Base-by-base conservation (phyloP, 2,329 filamentous ascomycete genomes). In the Uncinocarpus reesii region DNA sequence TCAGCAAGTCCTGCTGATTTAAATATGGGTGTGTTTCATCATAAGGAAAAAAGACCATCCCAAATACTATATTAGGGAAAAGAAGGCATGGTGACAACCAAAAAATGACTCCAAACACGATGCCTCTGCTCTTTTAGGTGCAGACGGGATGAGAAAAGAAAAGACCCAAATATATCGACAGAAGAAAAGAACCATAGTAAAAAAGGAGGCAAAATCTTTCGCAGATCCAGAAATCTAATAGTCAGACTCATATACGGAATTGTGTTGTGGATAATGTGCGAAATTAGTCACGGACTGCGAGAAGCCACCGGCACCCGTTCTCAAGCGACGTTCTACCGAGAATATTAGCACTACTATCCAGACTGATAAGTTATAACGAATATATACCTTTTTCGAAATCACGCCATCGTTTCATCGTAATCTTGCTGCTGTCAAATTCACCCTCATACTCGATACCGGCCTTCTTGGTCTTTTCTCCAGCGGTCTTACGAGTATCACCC, bases 351-450 rank as follows among this genome's bases (percentile, higher is more conserved):
- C 29, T 6, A 20, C 32, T 21, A 32, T 35, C 21, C 18, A 21
- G 18, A 5, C 11, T 36, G 20, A 18, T 2, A 21, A 24, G 26
- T 34, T 8, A 16, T n/a, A 35, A 28, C 2, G 37, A 7, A 42
- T 16, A 54, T 65, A 65, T 71, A 76, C 79, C 81, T 66, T 77
- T 79, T 73, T 98, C 92, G 63, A 96, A 98, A 68, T 98, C 92
- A 54, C 83, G 84, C 92, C 92, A 98, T 58, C 92, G 75, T 76
- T 95, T 95, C 92, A 98, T 98, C 31, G 90, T 95, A 64, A 98
- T 98, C 78, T 95, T 94, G 68, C 84, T 93, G 66, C 85, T 93
- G 68, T 98, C 93, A 60, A 98, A 98, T 67, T 96, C 92, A 55
- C 92, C 92, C 67, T 95, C 87, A 54, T 83, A 83, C 61, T 90